phyloP scores from a whole-genome alignment of 257 asterid genomes.

The Penstemon eatonii region DNA sequence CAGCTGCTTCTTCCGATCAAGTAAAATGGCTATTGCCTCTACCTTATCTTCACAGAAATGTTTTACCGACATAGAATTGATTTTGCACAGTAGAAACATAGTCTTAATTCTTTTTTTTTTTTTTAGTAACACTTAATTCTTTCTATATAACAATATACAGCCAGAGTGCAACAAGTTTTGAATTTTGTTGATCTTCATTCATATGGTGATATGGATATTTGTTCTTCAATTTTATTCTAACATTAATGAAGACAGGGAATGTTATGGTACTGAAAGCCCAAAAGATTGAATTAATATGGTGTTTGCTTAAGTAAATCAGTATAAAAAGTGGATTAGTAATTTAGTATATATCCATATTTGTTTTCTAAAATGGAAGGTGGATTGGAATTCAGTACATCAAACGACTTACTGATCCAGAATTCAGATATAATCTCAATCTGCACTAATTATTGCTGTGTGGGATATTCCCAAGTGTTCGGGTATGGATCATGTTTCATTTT shows the following conservation, averaged over 20 bases:
- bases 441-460: constrained; percentile 74
- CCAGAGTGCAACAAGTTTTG: background rate
- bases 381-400: too few relatives aligned
- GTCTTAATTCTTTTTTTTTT: background rate
- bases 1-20: background rate
- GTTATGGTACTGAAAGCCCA: too few relatives aligned
- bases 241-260: too few relatives aligned
- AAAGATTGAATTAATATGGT: too few relatives aligned
- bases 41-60: constrained; percentile 26
- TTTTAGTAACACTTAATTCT: constrained; percentile 24
- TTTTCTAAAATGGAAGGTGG: too few relatives aligned
- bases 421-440: too few relatives aligned
- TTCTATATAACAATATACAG: background rate
- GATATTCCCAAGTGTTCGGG: constrained; percentile 99
- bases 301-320: too few relatives aligned
- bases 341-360: too few relatives aligned
- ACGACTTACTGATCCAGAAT: too few relatives aligned
- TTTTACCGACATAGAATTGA: background rate
- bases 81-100: constrained; percentile 4
- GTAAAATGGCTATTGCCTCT: constrained; percentile 17
- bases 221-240: too few relatives aligned
- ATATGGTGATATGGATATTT: too few relatives aligned
- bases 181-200: background rate
- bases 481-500: constrained; percentile 5
- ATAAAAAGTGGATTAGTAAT: too few relatives aligned